Percentiles rank a stretch among this genome's conserved stretches.
Conservation (phyloP, 768 basidiomycete genomes). For the Pisolithus orientalis region DNA sequence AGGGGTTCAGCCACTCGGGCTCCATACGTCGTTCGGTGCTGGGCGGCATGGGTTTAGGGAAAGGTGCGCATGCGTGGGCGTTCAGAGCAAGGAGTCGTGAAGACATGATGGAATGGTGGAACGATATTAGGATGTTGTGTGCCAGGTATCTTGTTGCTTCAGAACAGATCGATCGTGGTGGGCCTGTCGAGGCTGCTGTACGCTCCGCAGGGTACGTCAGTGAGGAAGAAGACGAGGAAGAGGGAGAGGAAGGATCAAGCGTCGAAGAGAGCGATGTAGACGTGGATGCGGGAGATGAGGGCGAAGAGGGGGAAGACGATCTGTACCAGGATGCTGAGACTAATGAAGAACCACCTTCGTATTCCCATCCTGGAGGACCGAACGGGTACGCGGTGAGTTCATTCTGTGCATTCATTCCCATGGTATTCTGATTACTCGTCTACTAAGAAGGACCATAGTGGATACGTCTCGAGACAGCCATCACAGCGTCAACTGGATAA, state of each 20-base stretch:
- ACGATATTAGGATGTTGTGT: slow-evolving; percentile 90
- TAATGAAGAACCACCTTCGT: slow-evolving; percentile 56
- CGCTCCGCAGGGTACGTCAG: slow-evolving; percentile 82
- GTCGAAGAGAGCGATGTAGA: slow-evolving; percentile 19
- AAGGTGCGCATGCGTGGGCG: slow-evolving; percentile 67
- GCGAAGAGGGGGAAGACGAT: slow-evolving; percentile 46
- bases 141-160: slow-evolving; percentile 91
- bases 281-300: slow-evolving; percentile 43
- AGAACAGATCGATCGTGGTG: slow-evolving; percentile 87
- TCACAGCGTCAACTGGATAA: slow-evolving; percentile 68
- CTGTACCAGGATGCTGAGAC: slow-evolving; percentile 34
- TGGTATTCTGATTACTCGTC: slow-evolving; percentile 5
- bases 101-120: slow-evolving; percentile 99
- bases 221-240: slow-evolving; percentile 59
- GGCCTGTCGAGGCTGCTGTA: slow-evolving; percentile 90
- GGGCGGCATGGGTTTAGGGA: slow-evolving; percentile 25
- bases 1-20: slow-evolving; percentile 30
- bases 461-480: slow-evolving; percentile 32
- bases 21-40: slow-evolving; percentile 49
- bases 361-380: slow-evolving; percentile 41
- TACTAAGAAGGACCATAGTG: slow-evolving; percentile 16
- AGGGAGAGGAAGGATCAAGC: slow-evolving; percentile 54
- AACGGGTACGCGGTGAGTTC: slow-evolving; percentile 59
- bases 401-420: background rate
- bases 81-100: slow-evolving; percentile 87